phyloP scores from a whole-genome alignment of 345 rosid genomes.

The Linum tenue region DNA sequence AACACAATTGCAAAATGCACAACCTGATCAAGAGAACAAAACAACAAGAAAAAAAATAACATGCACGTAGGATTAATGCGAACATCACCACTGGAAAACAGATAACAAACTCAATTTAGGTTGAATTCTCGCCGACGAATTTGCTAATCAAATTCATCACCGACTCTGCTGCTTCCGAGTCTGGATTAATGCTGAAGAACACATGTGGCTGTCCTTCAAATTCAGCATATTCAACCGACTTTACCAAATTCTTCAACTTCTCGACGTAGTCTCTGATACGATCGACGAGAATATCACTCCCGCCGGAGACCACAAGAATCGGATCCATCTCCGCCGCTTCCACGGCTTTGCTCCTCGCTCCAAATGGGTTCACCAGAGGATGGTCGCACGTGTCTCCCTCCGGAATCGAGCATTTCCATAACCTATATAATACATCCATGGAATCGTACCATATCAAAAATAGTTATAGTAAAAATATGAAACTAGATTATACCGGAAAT shows the following conservation, averaged over 20 bases:
- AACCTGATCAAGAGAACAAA: too few species aligned
- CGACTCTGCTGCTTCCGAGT: constrained; percentile 26
- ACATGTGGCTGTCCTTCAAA: constrained; percentile 49
- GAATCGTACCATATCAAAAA: too few species aligned
- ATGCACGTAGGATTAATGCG: too few species aligned
- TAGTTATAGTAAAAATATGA: too few species aligned
- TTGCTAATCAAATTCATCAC: constrained; percentile 35
- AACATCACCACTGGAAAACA: too few species aligned
- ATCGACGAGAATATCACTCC: constrained; percentile 42
- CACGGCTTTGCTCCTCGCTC: constrained; percentile 30
- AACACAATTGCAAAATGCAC: too few species aligned
- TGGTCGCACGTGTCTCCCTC: constrained; percentile 43
- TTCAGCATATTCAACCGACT: constrained; percentile 37
- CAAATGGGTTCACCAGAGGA: constrained; percentile 52
- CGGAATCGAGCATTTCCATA: constrained; percentile 15
- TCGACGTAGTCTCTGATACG: constrained; percentile 35
- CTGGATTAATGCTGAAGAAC: constrained; percentile 44
- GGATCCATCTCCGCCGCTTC: constrained; percentile 32
- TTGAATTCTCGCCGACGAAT: constrained; percentile 25
- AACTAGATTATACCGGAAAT: too few species aligned
- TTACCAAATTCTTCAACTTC: constrained; percentile 31
- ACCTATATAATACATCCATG: background rate
- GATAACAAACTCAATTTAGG: background rate
- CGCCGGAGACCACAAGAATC: constrained; percentile 39
- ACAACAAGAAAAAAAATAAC: too few species aligned